phyloP scores from a whole-genome alignment of 805 yeast genomes.

The Tetrapisispora arboricola region DNA sequence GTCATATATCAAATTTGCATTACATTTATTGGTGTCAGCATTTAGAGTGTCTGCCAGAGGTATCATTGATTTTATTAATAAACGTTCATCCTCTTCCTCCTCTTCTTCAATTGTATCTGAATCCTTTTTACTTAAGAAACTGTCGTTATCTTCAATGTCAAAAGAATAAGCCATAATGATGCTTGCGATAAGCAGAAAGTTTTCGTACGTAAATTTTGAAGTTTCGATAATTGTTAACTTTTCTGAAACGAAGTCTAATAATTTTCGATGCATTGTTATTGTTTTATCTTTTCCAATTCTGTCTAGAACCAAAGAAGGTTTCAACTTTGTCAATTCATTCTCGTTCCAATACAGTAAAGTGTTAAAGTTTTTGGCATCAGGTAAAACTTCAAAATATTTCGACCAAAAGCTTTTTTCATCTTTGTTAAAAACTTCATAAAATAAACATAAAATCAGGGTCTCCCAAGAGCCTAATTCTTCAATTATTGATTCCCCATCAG shows the following conservation, averaged over 20 bases:
- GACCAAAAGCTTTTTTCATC: conserved; percentile 49
- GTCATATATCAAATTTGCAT: conserved; percentile 57
- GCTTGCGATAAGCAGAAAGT: conserved; percentile 65
- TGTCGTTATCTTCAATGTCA: conserved; percentile 49
- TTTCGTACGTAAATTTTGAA: conserved; percentile 37
- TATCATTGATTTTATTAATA: conserved; percentile 70
- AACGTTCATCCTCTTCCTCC: conserved; percentile 28
- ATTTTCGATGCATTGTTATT: conserved; percentile 41
- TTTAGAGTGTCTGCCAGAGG: conserved; percentile 89
- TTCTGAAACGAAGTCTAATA: conserved; percentile 16
- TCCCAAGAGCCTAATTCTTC: conserved; percentile 59
- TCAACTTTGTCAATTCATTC: conserved; percentile 43
- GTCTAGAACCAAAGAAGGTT: conserved; percentile 60
- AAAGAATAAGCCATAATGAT: conserved; percentile 84
- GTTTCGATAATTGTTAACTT: conserved; percentile 22
- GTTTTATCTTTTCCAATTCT: conserved; percentile 68
- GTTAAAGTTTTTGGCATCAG: conserved; percentile 39
- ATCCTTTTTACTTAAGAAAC: conserved; percentile 25
- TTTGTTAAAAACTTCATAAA: conserved; percentile 45
- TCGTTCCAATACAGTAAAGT: conserved; percentile 75
- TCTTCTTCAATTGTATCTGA: conserved; percentile 28
- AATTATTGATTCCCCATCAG: not conserved
- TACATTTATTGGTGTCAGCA: conserved; percentile 67
- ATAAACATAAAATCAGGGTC: conserved; percentile 54
- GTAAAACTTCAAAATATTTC: conserved; percentile 64